Base-by-base conservation (phyloP, 225 moss, liverwort and hornwort species). In the Neckera pumila region DNA sequence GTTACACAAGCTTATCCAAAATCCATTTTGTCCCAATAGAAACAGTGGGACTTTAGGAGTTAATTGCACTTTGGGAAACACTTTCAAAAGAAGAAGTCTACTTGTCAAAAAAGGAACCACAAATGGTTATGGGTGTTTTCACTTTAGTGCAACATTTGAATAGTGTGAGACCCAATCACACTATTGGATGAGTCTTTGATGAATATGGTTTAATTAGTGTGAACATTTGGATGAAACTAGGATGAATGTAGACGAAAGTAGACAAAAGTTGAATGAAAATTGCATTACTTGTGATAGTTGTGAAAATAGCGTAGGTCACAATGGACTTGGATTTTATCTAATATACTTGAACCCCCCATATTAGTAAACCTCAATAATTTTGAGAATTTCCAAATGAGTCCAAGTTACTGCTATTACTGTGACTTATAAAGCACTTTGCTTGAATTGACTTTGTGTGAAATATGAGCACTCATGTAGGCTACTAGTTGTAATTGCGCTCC, bases 401-500 rank as follows among this genome's bases (percentile, higher is more conserved):
- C 14, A 34, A 20, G 1, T 11, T 47, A 33, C 5, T 76, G 8
- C 5, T 53, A 76, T 34, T 34, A 13, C 9, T 34, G 47, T 47
- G 12, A 47, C 47, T 47, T 47, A 0, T 51, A 0, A 76, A 2
- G 8, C 9, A 14, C 34, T 3, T 12, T 34, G 14, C 5, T 53
- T 34, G 8, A 76, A 49, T 75, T 12, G 33, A 20, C 6, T 75
- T 51, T 75, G 17, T 12, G 2, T 11, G 12, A 19, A 34, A 21
- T 51, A 34, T 51, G 5, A 51, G 8, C 22, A 34, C 5, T 31
- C 33, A 0, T 18, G 4, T 7, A 0, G 4, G 4, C 12, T 76
- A 21, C 0, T 53, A 1, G 1, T 53, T 22, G 2, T 23, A 76
- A 76, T 22, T 76, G 14, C 3, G 4, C 3, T 3, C 0, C 0